Percentiles rank a stretch among this genome's conserved stretches.
Conservation (phyloP, 306 rosid genomes). For the Hippophae tibetana region DNA sequence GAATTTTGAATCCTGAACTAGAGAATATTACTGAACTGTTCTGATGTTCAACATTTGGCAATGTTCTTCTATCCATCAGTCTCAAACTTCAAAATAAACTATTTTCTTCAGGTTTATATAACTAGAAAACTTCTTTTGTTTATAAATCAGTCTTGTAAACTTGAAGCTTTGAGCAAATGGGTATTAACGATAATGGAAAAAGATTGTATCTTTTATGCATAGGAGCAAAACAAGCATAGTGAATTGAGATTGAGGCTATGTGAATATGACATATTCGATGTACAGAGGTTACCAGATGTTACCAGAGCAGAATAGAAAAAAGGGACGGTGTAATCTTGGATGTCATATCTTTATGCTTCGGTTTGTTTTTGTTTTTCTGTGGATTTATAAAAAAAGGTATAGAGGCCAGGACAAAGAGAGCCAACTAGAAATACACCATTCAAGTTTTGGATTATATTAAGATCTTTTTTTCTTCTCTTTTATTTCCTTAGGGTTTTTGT, state of each 20-base stretch:
- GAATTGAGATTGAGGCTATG: background rate
- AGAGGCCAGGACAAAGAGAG: background rate
- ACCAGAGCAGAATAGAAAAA: constrained; percentile 15
- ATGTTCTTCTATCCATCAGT: constrained; percentile 27
- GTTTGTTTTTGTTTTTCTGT: background rate
- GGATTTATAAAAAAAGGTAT: background rate
- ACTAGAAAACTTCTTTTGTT: constrained; percentile 4
- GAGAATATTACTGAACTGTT: constrained; percentile 23
- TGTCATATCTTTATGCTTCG: background rate
- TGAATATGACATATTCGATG: background rate
- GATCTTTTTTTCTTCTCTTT: too few relatives aligned
- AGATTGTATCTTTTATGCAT: constrained; percentile 4
- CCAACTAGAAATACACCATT: background rate
- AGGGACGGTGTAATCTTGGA: constrained; percentile 15
- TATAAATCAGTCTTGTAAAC: background rate
- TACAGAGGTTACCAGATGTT: background rate
- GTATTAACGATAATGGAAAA: background rate
- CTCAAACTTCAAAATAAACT: constrained; percentile 3
- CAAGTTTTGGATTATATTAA: background rate
- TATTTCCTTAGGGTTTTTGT: background rate
- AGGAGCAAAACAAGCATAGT: background rate
- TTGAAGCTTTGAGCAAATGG: constrained; percentile 9
- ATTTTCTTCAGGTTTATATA: constrained; percentile 3
- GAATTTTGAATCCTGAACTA: constrained; percentile 33
- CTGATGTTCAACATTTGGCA: constrained; percentile 17